A percentile compares a stretch with the other conserved stretches of the same genome.
These are phyloP conservation scores for Iodosphaeria phyllophila DNA, from an alignment of 2,329 filamentous ascomycete species.

Conservation along the genomic window DNA sequence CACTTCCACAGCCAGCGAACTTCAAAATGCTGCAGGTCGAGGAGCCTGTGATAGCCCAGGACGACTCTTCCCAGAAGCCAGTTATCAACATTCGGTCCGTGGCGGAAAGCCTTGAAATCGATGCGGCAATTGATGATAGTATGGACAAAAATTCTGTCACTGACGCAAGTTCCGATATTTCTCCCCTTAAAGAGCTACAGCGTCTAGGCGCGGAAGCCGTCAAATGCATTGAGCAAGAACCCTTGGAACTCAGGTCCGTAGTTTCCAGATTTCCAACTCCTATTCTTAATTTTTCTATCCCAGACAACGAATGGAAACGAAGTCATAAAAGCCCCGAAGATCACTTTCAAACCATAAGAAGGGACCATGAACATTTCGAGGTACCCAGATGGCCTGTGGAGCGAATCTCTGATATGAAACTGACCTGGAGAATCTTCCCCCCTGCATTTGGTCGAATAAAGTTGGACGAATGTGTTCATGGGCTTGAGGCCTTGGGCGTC, in stretches of 20 bases:
- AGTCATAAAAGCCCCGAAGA: conserved; percentile 3
- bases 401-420: conserved; percentile 5
- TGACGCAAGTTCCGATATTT: too few species aligned
- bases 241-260: conserved; percentile 9
- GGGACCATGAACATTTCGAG: conserved; percentile 1
- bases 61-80: too few species aligned
- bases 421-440: conserved; percentile 12
- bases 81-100: too few species aligned
- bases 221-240: conserved; percentile 11
- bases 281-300: conserved; percentile 11
- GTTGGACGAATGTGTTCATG: conserved; percentile 8
- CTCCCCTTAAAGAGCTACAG: conserved; percentile 5
- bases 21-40: too few species aligned
- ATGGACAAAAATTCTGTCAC: too few species aligned
- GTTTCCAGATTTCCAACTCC: conserved; percentile 11
- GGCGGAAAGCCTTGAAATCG: too few species aligned
- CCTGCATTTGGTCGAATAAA: conserved; percentile 4
- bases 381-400: conserved; percentile 6
- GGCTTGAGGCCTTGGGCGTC: conserved; percentile 1
- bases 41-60: too few species aligned
- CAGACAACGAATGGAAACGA: conserved; percentile 8
- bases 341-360: conserved; percentile 7
- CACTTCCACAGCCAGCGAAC: too few species aligned
- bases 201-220: conserved; percentile 4
- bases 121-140: too few species aligned